These are phyloP conservation scores for Nigrograna mackinnonii DNA, from an alignment of 2,329 filamentous ascomycete genomes.

Conservation along the genomic window DNA sequence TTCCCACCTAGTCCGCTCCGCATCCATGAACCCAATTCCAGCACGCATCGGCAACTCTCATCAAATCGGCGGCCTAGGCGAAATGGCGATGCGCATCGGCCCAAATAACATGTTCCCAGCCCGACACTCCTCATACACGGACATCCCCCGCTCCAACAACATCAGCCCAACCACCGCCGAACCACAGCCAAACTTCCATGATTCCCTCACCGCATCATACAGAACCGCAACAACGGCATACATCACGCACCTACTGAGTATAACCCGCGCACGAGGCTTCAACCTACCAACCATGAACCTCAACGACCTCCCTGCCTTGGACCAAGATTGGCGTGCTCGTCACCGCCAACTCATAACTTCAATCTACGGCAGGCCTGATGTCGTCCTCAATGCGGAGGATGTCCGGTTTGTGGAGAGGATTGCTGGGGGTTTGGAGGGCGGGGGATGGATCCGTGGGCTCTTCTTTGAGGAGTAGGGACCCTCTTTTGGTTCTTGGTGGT, in stretches of 20 bases:
- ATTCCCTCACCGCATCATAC: background rate
- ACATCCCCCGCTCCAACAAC: slow-evolving; percentile 9
- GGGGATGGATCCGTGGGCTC: no score
- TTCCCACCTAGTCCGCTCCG: background rate
- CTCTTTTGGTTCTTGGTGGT: no score
- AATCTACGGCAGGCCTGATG: background rate
- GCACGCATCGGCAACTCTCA: background rate
- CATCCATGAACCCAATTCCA: background rate
- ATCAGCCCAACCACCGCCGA: slow-evolving; percentile 12
- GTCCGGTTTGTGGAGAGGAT: no score
- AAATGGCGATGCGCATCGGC: background rate
- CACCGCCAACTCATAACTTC: background rate
- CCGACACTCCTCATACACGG: background rate
- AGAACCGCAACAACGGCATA: background rate
- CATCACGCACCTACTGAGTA: background rate
- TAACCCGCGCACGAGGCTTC: background rate
- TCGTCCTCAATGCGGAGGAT: no score
- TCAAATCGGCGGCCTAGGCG: background rate
- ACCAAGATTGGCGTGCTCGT: background rate
- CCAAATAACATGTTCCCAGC: background rate
- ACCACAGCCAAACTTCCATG: no score
- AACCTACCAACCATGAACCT: background rate
- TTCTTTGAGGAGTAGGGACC: no score
- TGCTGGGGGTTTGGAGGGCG: no score
- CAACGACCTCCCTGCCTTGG: background rate